Percentiles rank a stretch among this genome's conserved stretches.
Evolutionary conservation across 2,329 filamentous ascomycete species (phyloP).

Genomic region (Calonectria naviculata): DNA sequence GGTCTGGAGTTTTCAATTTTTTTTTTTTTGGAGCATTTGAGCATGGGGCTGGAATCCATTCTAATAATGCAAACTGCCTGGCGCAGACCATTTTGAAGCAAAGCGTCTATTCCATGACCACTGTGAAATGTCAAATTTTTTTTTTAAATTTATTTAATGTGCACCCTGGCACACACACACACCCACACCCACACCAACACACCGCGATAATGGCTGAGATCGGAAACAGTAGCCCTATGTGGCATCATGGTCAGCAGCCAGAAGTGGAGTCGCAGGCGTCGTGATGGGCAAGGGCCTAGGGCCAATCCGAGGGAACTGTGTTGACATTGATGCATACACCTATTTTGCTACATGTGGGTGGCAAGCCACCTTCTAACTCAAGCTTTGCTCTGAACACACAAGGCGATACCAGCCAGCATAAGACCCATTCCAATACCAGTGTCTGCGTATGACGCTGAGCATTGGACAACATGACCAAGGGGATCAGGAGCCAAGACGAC

Average conservation of each 20-base stretch:
- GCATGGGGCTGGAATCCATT: conserved; percentile 38
- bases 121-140: background rate
- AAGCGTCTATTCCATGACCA: background rate
- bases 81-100: conserved; percentile 34
- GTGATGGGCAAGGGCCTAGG: conserved; percentile 16
- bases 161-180: background rate
- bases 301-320: conserved; percentile 33
- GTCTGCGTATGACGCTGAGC: conserved; percentile 59
- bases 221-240: background rate
- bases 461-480: background rate
- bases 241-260: background rate
- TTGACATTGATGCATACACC: conserved; percentile 23
- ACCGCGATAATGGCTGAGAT: background rate
- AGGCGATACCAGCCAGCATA: conserved; percentile 81
- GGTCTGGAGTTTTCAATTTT: background rate
- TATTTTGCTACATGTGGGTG: conserved; percentile 13
- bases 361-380: conserved; percentile 32
- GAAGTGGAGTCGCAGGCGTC: conserved; percentile 36
- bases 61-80: conserved; percentile 37
- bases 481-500: conserved; percentile 33
- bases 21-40: conserved; percentile 7
- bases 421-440: conserved; percentile 86
- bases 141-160: background rate
- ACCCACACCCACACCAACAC: background rate
- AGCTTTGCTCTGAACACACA: conserved; percentile 81